Conservation (phyloP, 2,329 filamentous ascomycete genomes). For the Dothideomycetes sp. region DNA sequence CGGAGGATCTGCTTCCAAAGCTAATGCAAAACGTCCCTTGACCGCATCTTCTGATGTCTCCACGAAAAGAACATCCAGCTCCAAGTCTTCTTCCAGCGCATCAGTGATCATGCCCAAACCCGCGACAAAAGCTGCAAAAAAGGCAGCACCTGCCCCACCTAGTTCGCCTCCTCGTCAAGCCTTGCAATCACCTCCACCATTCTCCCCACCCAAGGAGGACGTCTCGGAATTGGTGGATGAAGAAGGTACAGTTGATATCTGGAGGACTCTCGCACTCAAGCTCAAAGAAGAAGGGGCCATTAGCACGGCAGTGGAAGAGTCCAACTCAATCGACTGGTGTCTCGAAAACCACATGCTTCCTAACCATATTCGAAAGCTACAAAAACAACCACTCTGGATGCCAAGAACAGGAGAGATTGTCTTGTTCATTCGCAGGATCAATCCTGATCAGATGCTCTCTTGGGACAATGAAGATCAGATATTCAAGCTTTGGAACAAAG, state of each 20-base stretch:
- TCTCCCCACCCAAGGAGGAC: background rate
- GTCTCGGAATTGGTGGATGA: slow-evolving; percentile 25
- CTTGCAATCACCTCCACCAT: background rate
- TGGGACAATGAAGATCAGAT: slow-evolving; percentile 17
- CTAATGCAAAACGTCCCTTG: too few relatives aligned
- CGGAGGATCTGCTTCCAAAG: too few relatives aligned
- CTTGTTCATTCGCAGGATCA: slow-evolving; percentile 34
- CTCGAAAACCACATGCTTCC: slow-evolving; percentile 27
- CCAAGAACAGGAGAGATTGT: slow-evolving; percentile 48
- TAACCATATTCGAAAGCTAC: slow-evolving; percentile 28
- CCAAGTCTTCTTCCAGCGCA: too few relatives aligned
- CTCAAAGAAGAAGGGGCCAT: slow-evolving; percentile 30
- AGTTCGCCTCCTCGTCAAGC: too few relatives aligned
- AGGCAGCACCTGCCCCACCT: too few relatives aligned
- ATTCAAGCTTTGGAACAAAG: slow-evolving; percentile 23
- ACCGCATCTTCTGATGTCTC: too few relatives aligned
- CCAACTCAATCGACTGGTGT: slow-evolving; percentile 45
- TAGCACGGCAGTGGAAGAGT: slow-evolving; percentile 37
- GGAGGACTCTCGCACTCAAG: slow-evolving; percentile 37
- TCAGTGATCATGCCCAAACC: too few relatives aligned
- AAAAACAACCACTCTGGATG: slow-evolving; percentile 36
- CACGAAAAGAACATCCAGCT: too few relatives aligned
- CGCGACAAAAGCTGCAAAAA: too few relatives aligned
- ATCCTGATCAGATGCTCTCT: slow-evolving; percentile 17
- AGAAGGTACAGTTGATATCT: slow-evolving; percentile 45